Evolutionary conservation across 768 basidiomycete genomes (phyloP).

Genomic region (Stropharia rugosoannulata): DNA sequence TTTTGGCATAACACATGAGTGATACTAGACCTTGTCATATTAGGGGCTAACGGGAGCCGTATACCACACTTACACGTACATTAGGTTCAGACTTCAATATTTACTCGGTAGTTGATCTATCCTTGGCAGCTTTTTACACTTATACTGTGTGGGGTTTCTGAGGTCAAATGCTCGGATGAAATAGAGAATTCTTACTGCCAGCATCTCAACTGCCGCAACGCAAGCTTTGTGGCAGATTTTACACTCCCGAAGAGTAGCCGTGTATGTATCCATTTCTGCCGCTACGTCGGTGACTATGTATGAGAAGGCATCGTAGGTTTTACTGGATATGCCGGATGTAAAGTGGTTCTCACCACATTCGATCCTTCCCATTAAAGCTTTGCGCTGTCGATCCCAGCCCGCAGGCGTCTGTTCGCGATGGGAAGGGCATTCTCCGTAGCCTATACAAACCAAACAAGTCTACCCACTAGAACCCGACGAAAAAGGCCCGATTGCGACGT

Average conservation of each 20-base stretch:
- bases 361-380: slow-evolving; percentile 42
- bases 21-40: slow-evolving; percentile 9
- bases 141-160: slow-evolving; percentile 50
- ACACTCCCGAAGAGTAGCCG: slow-evolving; percentile 47
- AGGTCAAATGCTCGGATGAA: slow-evolving; percentile 7
- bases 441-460: slow-evolving; percentile 21
- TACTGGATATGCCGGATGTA: slow-evolving; percentile 1
- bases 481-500: slow-evolving; percentile 8
- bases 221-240: slow-evolving; percentile 58
- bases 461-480: neutral
- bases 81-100: slow-evolving; percentile 14
- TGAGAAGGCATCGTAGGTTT: slow-evolving; percentile 8
- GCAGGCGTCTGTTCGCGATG: slow-evolving; percentile 45
- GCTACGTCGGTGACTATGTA: slow-evolving; percentile 61
- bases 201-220: slow-evolving; percentile 66
- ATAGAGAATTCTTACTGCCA: slow-evolving; percentile 43
- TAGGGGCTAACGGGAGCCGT: slow-evolving; percentile 16
- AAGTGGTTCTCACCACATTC: slow-evolving; percentile 46
- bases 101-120: slow-evolving; percentile 44
- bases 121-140: slow-evolving; percentile 54
- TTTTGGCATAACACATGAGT: slow-evolving; percentile 87
- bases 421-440: slow-evolving; percentile 58
- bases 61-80: slow-evolving; percentile 1
- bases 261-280: slow-evolving; percentile 61
- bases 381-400: slow-evolving; percentile 53